Evolutionary conservation across 2,329 filamentous ascomycete genomes (phyloP).

Genomic region (Aspergillus pseudoglaucus): DNA sequence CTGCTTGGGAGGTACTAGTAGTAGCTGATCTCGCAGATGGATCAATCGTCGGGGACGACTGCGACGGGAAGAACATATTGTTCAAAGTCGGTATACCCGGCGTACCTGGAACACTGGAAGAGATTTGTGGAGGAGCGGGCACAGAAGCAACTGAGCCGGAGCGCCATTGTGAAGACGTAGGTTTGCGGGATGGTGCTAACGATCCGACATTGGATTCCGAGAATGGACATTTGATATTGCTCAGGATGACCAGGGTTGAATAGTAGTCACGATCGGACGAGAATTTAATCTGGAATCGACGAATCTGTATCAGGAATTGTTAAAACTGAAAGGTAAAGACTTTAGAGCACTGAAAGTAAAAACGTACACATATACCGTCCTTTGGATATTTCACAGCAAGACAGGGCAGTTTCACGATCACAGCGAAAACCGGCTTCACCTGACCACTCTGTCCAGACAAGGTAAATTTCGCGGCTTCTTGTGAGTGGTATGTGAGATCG

Average conservation of each 20-base stretch:
- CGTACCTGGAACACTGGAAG: background rate
- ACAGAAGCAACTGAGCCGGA: constrained; percentile 8
- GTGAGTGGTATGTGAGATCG: constrained; percentile 29
- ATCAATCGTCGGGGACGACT: constrained; percentile 1
- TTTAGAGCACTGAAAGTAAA: constrained; percentile 18
- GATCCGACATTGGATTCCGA: constrained; percentile 30
- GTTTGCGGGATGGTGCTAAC: constrained; percentile 13
- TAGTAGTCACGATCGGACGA: constrained; percentile 35
- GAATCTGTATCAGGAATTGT: constrained; percentile 22
- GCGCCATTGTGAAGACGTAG: constrained; percentile 23
- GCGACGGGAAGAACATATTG: constrained; percentile 2
- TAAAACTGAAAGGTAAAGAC: constrained; percentile 21
- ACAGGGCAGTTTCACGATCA: constrained; percentile 41
- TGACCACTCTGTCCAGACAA: constrained; percentile 11
- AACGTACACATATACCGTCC: constrained; percentile 22
- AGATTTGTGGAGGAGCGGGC: constrained; percentile 1
- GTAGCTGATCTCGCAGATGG: constrained; percentile 3
- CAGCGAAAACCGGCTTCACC: constrained; percentile 28
- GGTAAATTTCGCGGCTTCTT: constrained; percentile 15
- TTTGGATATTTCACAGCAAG: constrained; percentile 39
- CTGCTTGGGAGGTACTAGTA: background rate
- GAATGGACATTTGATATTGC: constrained; percentile 37
- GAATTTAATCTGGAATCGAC: constrained; percentile 43
- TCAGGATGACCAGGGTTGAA: constrained; percentile 35
- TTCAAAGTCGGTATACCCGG: constrained; percentile 4